Base-by-base conservation (phyloP, 2,329 filamentous ascomycete species). In the Talaromyces sp. region DNA sequence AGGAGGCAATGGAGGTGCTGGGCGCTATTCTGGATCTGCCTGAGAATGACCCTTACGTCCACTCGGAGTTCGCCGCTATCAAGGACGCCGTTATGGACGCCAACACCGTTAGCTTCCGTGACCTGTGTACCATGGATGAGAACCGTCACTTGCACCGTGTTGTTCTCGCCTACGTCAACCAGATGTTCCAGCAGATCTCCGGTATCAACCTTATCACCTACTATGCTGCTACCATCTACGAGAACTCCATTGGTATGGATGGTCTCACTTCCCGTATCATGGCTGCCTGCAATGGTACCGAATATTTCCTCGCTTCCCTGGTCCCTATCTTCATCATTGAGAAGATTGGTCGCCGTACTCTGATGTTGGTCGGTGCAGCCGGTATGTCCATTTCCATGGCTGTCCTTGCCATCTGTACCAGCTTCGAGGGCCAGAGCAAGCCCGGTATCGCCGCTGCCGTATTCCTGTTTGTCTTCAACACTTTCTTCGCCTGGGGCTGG, bases 281-380 rank as follows among this genome's bases (percentile, higher is more conserved):
- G 8, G 78, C 80, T n/a, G 80, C 78, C 3, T 75, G 72, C 58
- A 82, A 81, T 55, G 80, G 79, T 30, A 82, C 79, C 0, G 79
- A 81, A 53, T 82, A 82, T 63, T 82, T 82, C 58, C 47, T 80
- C 20, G 78, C 78, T 2, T 81, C 78, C 1, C 75, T 74, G 66
- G 65, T 82, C 20, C 74, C 79, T 2, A 73, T 82, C 29, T 79
- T 80, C 55, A 75, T 76, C 10, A 76, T 81, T 52, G 78, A 82
- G 59, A 74, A 72, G 46, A 68, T 80, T 47, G 79, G 79, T 13
- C 75, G 88, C 24, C 81, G 88, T 16, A 82, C 83, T 64, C 80
- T 91, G 55, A 90, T 91, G 86, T 72, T 91, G 16, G 83, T 89
- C 57, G 87, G 87, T 48, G 83, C 84, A 0, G 73, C 82, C 30